These are phyloP conservation scores for Fusarium algeriense DNA, from an alignment of 2,329 filamentous ascomycete genomes.

Conservation along the genomic window DNA sequence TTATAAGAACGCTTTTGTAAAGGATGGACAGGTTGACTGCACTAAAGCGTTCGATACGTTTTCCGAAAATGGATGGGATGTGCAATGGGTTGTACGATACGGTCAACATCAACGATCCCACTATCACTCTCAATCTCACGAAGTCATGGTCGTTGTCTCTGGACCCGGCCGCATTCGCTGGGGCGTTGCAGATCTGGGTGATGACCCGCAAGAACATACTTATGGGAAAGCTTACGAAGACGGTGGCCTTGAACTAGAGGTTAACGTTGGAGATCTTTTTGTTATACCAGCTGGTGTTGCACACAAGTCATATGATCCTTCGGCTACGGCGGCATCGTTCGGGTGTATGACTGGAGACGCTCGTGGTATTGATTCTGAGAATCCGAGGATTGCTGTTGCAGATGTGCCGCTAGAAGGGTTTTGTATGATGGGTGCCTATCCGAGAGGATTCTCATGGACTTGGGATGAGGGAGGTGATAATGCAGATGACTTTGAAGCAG, in stretches of 20 bases:
- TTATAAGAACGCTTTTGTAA: constrained; percentile 14
- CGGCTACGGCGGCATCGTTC: not conserved
- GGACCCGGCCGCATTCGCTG: constrained; percentile 14
- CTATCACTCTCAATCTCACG: constrained; percentile 16
- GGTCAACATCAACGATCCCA: constrained; percentile 18
- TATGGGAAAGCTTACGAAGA: constrained; percentile 11
- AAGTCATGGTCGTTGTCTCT: constrained; percentile 15
- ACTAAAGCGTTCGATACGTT: constrained; percentile 16
- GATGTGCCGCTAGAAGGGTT: constrained; percentile 11
- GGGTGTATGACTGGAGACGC: constrained; percentile 20
- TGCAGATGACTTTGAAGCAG: constrained; percentile 2
- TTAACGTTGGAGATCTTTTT: constrained; percentile 18
- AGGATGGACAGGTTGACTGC: constrained; percentile 9
- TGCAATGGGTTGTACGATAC: constrained; percentile 17
- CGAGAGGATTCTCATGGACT: constrained; percentile 9
- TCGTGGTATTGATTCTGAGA: not conserved
- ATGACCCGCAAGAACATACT: constrained; percentile 13
- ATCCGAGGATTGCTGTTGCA: not conserved
- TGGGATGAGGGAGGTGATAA: constrained; percentile 25
- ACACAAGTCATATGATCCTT: constrained; percentile 15
- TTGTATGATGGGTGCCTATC: constrained; percentile 27
- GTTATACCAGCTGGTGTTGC: constrained; percentile 18
- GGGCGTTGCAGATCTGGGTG: constrained; percentile 18
- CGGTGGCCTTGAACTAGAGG: constrained; percentile 7
- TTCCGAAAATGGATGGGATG: constrained; percentile 6